Percentiles rank a stretch among this genome's conserved stretches.
phyloP scores from a whole-genome alignment of 495 filamentous ascomycete genomes.

The Bathelium albidoporum region DNA sequence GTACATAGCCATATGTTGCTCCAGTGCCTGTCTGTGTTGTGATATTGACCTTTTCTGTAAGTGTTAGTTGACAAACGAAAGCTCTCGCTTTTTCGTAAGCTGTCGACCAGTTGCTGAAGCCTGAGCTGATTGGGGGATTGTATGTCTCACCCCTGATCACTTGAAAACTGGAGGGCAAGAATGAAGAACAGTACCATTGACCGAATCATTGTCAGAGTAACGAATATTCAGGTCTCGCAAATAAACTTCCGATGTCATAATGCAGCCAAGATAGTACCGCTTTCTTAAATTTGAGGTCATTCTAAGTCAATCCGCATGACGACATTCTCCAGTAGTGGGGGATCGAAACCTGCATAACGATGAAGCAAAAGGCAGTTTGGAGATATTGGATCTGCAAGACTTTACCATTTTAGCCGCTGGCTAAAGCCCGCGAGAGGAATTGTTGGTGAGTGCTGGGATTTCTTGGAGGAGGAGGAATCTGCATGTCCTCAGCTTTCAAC shows the following conservation, averaged over 20 bases:
- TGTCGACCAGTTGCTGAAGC: slow-evolving; percentile 46
- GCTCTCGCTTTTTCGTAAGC: slow-evolving; percentile 64
- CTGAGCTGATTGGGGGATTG: slow-evolving; percentile 2
- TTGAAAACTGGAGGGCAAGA: neutral
- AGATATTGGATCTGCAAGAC: neutral
- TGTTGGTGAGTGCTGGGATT: neutral
- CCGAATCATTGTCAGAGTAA: too few relatives aligned
- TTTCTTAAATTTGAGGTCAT: neutral
- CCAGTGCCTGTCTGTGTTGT: slow-evolving; percentile 42
- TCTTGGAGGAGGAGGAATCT: too few relatives aligned
- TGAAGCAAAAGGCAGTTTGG: neutral
- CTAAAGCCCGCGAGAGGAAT: neutral
- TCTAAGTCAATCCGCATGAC: neutral
- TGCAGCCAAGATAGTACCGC: too few relatives aligned
- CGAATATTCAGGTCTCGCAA: too few relatives aligned
- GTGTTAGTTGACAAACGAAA: slow-evolving; percentile 71
- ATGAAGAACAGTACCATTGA: neutral
- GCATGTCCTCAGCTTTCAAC: too few relatives aligned
- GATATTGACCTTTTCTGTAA: slow-evolving; percentile 82
- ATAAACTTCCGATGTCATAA: too few relatives aligned
- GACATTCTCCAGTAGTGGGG: neutral
- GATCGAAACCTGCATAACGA: neutral
- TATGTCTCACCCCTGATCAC: neutral
- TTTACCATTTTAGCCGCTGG: neutral
- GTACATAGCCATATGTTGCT: slow-evolving; percentile 1